These are phyloP conservation scores for Plasmodium vinckei DNA, from an alignment of 169 alveolate species.

Conservation along the genomic window DNA sequence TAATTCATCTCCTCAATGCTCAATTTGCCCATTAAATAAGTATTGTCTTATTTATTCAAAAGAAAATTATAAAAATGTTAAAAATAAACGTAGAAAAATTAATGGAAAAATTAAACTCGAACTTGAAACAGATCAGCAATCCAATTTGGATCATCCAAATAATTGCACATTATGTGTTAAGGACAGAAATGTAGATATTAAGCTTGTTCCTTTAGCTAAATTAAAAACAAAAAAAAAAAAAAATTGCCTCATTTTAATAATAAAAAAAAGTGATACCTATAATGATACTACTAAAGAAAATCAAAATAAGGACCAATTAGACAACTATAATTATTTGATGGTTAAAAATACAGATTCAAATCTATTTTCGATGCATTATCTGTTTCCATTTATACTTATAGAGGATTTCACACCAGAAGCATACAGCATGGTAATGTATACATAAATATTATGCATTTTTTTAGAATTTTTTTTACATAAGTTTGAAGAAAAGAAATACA, in stretches of 20 bases:
- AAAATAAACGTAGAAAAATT: too few relatives aligned
- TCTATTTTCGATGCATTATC: slow-evolving; percentile 66
- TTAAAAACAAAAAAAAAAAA: slow-evolving; percentile 56
- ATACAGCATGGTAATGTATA: slow-evolving; percentile 15
- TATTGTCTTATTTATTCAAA: slow-evolving; percentile 64
- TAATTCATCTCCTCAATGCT: slow-evolving; percentile 76
- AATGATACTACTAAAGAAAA: not conserved
- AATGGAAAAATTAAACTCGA: too few relatives aligned
- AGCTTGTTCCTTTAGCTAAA: slow-evolving; percentile 39
- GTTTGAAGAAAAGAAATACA: too few relatives aligned
- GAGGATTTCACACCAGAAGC: slow-evolving; percentile 22
- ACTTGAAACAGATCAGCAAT: not conserved
- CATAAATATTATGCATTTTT: too few relatives aligned
- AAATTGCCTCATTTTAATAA: slow-evolving; percentile 42
- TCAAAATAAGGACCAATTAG: not conserved
- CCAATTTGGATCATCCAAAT: slow-evolving; percentile 21
- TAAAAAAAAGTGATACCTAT: slow-evolving; percentile 1
- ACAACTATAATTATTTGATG: slow-evolving; percentile 48
- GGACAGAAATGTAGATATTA: slow-evolving; percentile 64
- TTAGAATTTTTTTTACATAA: too few relatives aligned
- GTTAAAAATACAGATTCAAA: slow-evolving; percentile 53
- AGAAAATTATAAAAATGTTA: slow-evolving; percentile 12
- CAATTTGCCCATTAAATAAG: slow-evolving; percentile 74
- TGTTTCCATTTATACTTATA: slow-evolving; percentile 62
- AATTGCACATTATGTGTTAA: slow-evolving; percentile 44